phyloP scores from a whole-genome alignment of 768 basidiomycete genomes.

The Termitomyces sp. region DNA sequence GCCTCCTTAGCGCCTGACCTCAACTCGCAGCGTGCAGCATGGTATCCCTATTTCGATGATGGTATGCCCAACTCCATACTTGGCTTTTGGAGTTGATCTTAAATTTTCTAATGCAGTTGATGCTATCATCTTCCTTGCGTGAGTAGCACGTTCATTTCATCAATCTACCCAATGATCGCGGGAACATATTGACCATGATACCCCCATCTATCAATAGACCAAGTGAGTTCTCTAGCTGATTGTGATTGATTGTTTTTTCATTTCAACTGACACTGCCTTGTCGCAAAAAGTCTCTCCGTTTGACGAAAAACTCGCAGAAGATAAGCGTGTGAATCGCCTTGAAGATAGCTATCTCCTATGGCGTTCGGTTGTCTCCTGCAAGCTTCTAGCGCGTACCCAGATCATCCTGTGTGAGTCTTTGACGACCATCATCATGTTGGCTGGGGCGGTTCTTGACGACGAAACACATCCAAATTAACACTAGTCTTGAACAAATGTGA shows the following conservation, averaged over 20 bases:
- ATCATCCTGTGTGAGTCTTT: conserved; percentile 39
- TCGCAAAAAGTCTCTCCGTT: conserved; percentile 61
- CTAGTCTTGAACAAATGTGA: conserved; percentile 68
- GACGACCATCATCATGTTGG: background rate
- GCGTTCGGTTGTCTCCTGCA: conserved; percentile 68
- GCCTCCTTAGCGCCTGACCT: background rate
- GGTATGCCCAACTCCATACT: conserved; percentile 25
- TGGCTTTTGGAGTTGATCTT: background rate
- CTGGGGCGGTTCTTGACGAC: background rate
- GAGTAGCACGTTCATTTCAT: conserved; percentile 18
- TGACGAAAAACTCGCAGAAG: conserved; percentile 73
- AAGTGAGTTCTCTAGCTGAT: conserved; percentile 25
- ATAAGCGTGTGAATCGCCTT: conserved; percentile 63
- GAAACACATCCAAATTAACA: background rate
- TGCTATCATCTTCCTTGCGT: conserved; percentile 81
- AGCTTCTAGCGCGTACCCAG: conserved; percentile 56
- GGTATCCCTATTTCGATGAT: conserved; percentile 82
- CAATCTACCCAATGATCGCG: background rate
- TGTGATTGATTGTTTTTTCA: conserved; percentile 1
- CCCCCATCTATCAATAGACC: conserved; percentile 25
- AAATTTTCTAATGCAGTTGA: conserved; percentile 38
- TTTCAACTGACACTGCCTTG: conserved; percentile 13
- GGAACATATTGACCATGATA: background rate
- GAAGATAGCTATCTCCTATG: conserved; percentile 76
- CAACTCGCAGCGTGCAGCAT: conserved; percentile 53